Conservation (phyloP, 192 early-diverging fungal species). For the Globomyces pollinis-pini region DNA sequence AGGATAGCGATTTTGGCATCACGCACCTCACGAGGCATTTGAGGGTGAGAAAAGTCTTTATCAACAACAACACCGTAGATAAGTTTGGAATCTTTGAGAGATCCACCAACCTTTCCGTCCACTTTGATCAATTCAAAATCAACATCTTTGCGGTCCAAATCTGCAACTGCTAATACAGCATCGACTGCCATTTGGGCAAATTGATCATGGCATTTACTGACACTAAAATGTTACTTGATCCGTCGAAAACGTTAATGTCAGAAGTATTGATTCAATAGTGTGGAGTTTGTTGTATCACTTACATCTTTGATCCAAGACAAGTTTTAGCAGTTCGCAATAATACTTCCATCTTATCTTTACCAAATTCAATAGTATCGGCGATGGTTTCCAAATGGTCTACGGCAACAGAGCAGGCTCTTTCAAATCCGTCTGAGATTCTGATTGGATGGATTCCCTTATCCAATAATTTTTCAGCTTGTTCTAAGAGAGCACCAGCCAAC, state of each 20-base stretch:
- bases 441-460: conserved; percentile 98
- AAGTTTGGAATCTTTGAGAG: conserved; percentile 83
- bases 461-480: conserved; percentile 91
- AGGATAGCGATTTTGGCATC: conserved; percentile 97
- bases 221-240: conserved; percentile 44
- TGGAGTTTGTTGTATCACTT: conserved; percentile 18
- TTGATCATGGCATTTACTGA: conserved; percentile 96
- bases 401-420: conserved; percentile 90
- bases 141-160: conserved; percentile 97
- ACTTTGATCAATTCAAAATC: conserved; percentile 99
- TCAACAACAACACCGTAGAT: conserved; percentile 98
- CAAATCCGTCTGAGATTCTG: conserved; percentile 97
- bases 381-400: conserved; percentile 85
- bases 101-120: conserved; percentile 97
- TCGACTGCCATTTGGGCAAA: conserved; percentile 98
- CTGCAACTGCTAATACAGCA: conserved; percentile 93
- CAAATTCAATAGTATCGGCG: conserved; percentile 84
- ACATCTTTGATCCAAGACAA: conserved; percentile 97
- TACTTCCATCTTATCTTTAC: conserved; percentile 70
- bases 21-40: conserved; percentile 95
- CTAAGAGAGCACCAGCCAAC: conserved; percentile 92
- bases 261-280: background rate
- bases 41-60: conserved; percentile 99
- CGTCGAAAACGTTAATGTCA: background rate
- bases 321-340: conserved; percentile 95